These are phyloP conservation scores for Colletotrichum higginsianum DNA, from an alignment of 2,329 filamentous ascomycete species.

Conservation along the genomic window DNA sequence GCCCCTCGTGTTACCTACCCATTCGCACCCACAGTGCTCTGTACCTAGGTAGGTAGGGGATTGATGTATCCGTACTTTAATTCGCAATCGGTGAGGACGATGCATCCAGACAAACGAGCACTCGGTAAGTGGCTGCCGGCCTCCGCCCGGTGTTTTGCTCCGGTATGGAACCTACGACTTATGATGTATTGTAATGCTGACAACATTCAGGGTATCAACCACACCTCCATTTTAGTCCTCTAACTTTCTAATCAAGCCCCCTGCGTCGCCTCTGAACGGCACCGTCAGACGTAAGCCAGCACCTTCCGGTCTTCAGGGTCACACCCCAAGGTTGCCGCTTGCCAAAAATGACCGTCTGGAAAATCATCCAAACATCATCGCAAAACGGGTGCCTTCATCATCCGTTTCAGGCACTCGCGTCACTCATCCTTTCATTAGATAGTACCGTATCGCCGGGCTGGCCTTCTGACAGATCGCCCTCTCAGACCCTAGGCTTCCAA, in stretches of 20 bases:
- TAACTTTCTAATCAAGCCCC: neutral
- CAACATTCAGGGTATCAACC: neutral
- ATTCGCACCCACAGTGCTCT: neutral
- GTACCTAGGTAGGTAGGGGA: no score
- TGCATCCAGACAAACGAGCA: neutral
- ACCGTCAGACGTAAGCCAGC: neutral
- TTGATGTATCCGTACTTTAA: no score
- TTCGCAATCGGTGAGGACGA: neutral
- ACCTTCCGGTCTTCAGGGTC: constrained; percentile 31
- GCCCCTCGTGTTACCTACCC: neutral
- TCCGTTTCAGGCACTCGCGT: constrained; percentile 35
- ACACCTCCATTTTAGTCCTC: constrained; percentile 2
- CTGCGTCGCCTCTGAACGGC: neutral
- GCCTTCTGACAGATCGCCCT: constrained; percentile 12
- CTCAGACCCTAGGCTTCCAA: constrained; percentile 10
- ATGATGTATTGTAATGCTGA: neutral
- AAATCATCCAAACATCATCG: constrained; percentile 28
- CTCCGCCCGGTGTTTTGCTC: constrained; percentile 2
- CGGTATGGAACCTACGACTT: neutral
- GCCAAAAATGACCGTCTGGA: constrained; percentile 23
- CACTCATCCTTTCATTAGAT: constrained; percentile 34
- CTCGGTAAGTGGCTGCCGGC: constrained; percentile 14
- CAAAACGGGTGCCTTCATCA: constrained; percentile 10
- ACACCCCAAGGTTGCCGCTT: constrained; percentile 22
- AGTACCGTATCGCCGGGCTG: constrained; percentile 21